Evolutionary conservation across 108 stramenopile genomes (phyloP).

Genomic region (Epithemia pelagica): DNA sequence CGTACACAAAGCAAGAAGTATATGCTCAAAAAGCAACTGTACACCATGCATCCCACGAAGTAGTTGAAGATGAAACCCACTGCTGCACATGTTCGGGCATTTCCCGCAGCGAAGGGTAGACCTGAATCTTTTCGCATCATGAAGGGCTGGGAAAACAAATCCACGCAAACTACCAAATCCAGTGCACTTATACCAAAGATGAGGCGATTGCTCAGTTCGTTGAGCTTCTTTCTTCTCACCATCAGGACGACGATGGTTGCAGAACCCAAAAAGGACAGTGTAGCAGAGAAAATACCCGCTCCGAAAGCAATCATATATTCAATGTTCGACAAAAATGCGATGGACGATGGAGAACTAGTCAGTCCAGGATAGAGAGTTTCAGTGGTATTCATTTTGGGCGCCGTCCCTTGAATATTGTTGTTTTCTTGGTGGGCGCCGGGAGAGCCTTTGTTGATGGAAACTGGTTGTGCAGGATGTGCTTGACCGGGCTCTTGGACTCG

Average conservation of each 20-base stretch:
- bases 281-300: neutral
- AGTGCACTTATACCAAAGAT: neutral
- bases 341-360: neutral
- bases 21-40: conserved; percentile 4
- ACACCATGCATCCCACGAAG: neutral
- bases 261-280: neutral
- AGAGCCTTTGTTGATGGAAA: no score
- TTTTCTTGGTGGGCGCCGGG: no score
- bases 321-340: neutral
- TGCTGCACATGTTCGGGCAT: neutral
- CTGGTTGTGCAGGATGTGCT: no score
- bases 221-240: neutral
- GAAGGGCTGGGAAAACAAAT: neutral
- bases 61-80: conserved; percentile 2
- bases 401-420: no score
- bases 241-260: neutral
- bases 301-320: neutral
- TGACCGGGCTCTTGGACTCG: no score
- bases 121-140: neutral
- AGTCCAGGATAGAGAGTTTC: no score
- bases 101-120: conserved; percentile 5
- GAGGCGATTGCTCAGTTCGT: neutral
- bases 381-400: no score
- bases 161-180: neutral
- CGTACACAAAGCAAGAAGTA: conserved; percentile 6